Evolutionary conservation across 768 basidiomycete species (phyloP).

Genomic region (Termitomyces sp.): DNA sequence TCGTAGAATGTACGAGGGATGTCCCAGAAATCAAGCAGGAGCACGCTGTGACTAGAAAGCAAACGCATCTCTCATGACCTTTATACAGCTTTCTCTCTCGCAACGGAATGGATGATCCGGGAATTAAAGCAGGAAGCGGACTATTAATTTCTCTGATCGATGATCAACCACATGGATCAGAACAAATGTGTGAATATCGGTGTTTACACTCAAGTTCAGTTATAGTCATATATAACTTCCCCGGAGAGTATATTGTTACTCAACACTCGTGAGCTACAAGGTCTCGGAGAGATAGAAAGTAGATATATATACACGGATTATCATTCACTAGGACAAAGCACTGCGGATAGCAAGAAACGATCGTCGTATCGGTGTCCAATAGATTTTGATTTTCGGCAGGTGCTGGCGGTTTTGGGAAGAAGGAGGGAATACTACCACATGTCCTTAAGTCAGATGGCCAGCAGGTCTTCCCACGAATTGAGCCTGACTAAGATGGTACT

Average conservation of each 20-base stretch:
- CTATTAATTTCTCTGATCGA: background rate
- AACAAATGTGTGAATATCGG: background rate
- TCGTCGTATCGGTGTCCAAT: background rate
- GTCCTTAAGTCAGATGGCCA: background rate
- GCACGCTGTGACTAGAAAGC: conserved; percentile 26
- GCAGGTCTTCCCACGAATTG: background rate
- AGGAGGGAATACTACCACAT: background rate
- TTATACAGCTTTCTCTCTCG: conserved; percentile 1
- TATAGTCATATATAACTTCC: background rate
- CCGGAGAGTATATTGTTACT: background rate
- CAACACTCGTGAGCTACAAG: background rate
- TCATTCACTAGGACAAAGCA: background rate
- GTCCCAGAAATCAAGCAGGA: conserved; percentile 33
- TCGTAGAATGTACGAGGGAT: conserved; percentile 28
- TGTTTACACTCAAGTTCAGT: background rate
- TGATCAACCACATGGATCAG: background rate
- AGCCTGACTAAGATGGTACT: background rate
- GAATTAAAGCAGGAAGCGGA: background rate
- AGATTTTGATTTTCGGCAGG: background rate
- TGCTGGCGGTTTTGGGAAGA: background rate
- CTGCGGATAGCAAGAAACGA: background rate
- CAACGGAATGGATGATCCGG: background rate
- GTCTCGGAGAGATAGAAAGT: background rate
- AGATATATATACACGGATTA: background rate
- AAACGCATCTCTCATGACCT: conserved; percentile 23